Evolutionary conservation across 1,284 basidiomycete genomes (phyloP), one percentile per base, ranked within the genome.

Genomic region (Mycosarcoma mackinlayi): DNA sequence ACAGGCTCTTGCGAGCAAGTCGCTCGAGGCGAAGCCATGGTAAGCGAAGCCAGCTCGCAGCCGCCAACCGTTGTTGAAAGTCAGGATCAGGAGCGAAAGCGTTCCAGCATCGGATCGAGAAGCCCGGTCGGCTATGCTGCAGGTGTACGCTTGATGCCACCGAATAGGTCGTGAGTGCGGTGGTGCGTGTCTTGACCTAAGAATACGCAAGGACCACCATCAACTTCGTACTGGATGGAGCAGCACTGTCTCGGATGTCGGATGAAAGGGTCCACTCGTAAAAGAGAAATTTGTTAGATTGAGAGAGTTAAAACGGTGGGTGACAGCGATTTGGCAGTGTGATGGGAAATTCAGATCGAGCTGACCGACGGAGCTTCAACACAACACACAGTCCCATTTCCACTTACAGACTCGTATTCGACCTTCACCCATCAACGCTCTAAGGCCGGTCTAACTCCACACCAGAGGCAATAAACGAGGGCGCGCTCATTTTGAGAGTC

Each of bases 261-360:
- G 63, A 23, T 6, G 46, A n/a, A 45, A 48, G 51, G 47, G 51
- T 61, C 47, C 47, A 47, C 41, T 42, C 16, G 47, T 45, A n/a
- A n/a, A n/a, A n/a, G n/a, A n/a, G n/a, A n/a, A n/a, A n/a, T n/a
- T n/a, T n/a, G n/a, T n/a, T n/a, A n/a, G n/a, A n/a, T n/a, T n/a
- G n/a, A n/a, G n/a, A 31, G 2, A 1, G 14, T 31, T 31, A 14
- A 8, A 10, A 14, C 14, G 30, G 14, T 31, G 30, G 30, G 9
- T 31, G 30, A 31, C 9, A 10, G 30, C 30, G 30, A 31, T 35
- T 16, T 35, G n/a, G n/a, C n/a, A n/a, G n/a, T n/a, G n/a, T n/a
- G n/a, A n/a, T n/a, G 27, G 47, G 56, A 37, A 54, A 34, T 38
- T 62, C 47, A 45, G 60, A 62, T 62, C 60, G 60, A 51, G 52